phyloP scores from a whole-genome alignment of 1,139 yeast species.

The Pichia sp. region DNA sequence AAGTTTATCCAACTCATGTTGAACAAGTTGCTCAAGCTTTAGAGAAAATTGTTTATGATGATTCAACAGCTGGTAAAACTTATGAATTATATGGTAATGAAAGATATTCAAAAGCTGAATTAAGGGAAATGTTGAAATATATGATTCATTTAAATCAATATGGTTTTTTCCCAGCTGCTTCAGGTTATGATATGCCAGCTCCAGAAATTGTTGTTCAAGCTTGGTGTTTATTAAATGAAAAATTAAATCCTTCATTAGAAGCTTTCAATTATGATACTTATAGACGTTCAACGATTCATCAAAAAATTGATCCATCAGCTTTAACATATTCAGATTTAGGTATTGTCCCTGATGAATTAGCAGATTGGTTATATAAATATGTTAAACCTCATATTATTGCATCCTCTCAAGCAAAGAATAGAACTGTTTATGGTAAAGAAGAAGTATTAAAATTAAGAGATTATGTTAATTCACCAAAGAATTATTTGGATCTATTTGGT shows the following conservation, averaged over 20 bases:
- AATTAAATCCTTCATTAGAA: constrained; percentile 61
- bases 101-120: constrained; percentile 53
- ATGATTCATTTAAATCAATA: constrained; percentile 36
- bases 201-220: constrained; percentile 31
- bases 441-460: constrained; percentile 29
- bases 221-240: constrained; percentile 29
- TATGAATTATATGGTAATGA: constrained; percentile 75
- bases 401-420: constrained; percentile 28
- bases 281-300: constrained; percentile 68
- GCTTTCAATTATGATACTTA: constrained; percentile 63
- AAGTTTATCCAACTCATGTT: constrained; percentile 68
- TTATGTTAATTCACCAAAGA: constrained; percentile 29
- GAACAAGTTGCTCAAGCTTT: constrained; percentile 73
- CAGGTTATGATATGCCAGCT: constrained; percentile 48
- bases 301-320: constrained; percentile 54
- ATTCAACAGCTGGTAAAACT: constrained; percentile 68
- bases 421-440: constrained; percentile 31
- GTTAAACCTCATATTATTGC: constrained; percentile 34
- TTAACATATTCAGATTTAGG: constrained; percentile 68
- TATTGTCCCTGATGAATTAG: constrained; percentile 59
- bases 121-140: constrained; percentile 57
- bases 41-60: constrained; percentile 76
- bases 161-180: constrained; percentile 49
- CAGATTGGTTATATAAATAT: constrained; percentile 61
- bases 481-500: constrained; percentile 26